Conservation (phyloP, 2,329 filamentous ascomycete genomes). For the Aspergillus novofumigatus region DNA sequence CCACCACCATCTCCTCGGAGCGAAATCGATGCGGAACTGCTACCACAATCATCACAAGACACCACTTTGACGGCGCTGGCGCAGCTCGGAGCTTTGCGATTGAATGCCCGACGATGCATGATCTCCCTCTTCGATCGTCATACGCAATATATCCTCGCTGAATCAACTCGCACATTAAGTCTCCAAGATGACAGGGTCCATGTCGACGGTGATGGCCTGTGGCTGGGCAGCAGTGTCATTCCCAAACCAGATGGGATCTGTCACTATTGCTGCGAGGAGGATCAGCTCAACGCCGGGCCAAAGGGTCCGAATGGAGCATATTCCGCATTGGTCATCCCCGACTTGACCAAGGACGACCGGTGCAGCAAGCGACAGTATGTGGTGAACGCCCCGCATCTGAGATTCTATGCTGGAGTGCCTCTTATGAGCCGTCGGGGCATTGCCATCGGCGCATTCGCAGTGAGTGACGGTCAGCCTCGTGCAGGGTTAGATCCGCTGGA, state of each 20-base stretch:
- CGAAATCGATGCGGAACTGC: background rate
- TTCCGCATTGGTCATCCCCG: constrained; percentile 23
- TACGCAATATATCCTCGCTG: constrained; percentile 50
- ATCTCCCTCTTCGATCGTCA: constrained; percentile 51
- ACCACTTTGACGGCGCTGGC: constrained; percentile 47
- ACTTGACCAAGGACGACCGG: constrained; percentile 29
- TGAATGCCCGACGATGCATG: constrained; percentile 42
- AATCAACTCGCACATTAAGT: constrained; percentile 44
- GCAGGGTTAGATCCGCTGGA: constrained; percentile 1
- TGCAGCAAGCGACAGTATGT: constrained; percentile 28
- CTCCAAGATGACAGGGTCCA: constrained; percentile 24
- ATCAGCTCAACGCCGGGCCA: background rate
- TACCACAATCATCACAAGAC: constrained; percentile 27
- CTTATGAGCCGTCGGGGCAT: constrained; percentile 5
- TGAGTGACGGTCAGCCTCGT: constrained; percentile 4
- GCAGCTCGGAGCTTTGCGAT: constrained; percentile 45
- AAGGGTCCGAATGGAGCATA: background rate
- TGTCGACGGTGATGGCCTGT: constrained; percentile 20
- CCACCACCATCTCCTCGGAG: constrained; percentile 6
- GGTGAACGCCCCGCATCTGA: constrained; percentile 21
- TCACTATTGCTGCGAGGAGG: constrained; percentile 15
- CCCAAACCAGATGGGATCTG: constrained; percentile 27
- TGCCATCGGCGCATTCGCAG: constrained; percentile 4
- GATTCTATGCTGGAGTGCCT: constrained; percentile 51
- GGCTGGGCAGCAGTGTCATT: constrained; percentile 28